Conservation (phyloP, 768 basidiomycete species). For the Boletus subcaerulescens region DNA sequence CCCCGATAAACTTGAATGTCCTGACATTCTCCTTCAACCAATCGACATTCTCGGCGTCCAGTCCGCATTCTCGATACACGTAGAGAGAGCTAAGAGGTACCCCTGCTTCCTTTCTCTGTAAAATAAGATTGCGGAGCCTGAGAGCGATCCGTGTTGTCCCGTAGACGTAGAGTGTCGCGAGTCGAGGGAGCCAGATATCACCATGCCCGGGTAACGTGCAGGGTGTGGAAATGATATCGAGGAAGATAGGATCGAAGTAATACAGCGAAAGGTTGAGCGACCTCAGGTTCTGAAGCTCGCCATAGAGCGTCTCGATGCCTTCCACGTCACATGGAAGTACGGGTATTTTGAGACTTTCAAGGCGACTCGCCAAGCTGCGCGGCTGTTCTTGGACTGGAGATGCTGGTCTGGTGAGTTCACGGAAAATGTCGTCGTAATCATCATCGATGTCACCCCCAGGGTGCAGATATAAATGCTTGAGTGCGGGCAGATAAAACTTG, state of each 20-base stretch:
- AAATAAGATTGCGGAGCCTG: too few relatives aligned
- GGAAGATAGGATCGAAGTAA: background rate
- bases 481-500: slow-evolving; percentile 33
- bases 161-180: background rate
- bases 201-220: background rate
- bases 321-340: slow-evolving; percentile 44
- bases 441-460: slow-evolving; percentile 38
- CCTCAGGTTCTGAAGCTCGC: slow-evolving; percentile 46
- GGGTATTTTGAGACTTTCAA: slow-evolving; percentile 52
- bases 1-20: too few relatives aligned
- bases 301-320: slow-evolving; percentile 37
- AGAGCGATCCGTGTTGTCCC: background rate
- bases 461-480: slow-evolving; percentile 44
- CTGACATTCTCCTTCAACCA: too few relatives aligned
- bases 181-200: background rate
- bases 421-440: slow-evolving; percentile 52
- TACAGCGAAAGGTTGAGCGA: slow-evolving; percentile 28
- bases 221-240: background rate
- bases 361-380: slow-evolving; percentile 36
- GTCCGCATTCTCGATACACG: too few relatives aligned
- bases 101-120: too few relatives aligned
- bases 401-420: slow-evolving; percentile 35
- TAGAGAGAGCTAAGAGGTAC: too few relatives aligned
- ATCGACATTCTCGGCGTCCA: too few relatives aligned
- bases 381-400: slow-evolving; percentile 36